These are phyloP conservation scores for Cutaneotrichosporon dermatis DNA, from an alignment of 1,284 basidiomycete genomes.

Conservation along the genomic window DNA sequence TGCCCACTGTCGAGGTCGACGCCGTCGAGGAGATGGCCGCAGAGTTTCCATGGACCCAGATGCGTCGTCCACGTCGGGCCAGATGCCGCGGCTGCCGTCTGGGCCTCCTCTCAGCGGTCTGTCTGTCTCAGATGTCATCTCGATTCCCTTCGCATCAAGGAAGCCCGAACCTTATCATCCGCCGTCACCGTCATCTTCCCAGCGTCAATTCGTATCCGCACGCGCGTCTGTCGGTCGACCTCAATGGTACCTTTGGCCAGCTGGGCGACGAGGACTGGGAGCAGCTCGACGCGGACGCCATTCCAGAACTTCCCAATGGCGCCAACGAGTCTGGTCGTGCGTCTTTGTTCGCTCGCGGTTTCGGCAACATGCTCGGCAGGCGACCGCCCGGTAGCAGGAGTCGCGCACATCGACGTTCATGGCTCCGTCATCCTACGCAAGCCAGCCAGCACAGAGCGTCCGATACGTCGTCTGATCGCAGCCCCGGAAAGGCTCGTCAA, in stretches of 20 bases:
- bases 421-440: slow-evolving; percentile 17
- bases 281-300: slow-evolving; percentile 14
- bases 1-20: neutral
- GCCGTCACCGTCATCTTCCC: slow-evolving; percentile 18
- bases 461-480: slow-evolving; percentile 11
- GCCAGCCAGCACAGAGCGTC: slow-evolving; percentile 17
- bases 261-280: slow-evolving; percentile 41
- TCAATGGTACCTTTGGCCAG: slow-evolving; percentile 35
- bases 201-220: slow-evolving; percentile 17
- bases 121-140: slow-evolving; percentile 21
- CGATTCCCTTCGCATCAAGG: slow-evolving; percentile 11
- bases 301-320: slow-evolving; percentile 30
- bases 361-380: slow-evolving; percentile 26
- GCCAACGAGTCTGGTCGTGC: slow-evolving; percentile 15
- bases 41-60: neutral
- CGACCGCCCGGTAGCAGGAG: slow-evolving; percentile 23
- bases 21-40: slow-evolving; percentile 1
- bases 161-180: slow-evolving; percentile 18
- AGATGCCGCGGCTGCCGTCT: slow-evolving; percentile 8
- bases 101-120: slow-evolving; percentile 17
- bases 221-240: slow-evolving; percentile 34
- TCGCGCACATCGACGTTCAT: slow-evolving; percentile 14
- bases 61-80: neutral
- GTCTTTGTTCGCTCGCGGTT: slow-evolving; percentile 20
- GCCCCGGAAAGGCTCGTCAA: slow-evolving; percentile 11